phyloP scores from a whole-genome alignment of 257 asterid species.

The Thymus mandschuricus region DNA sequence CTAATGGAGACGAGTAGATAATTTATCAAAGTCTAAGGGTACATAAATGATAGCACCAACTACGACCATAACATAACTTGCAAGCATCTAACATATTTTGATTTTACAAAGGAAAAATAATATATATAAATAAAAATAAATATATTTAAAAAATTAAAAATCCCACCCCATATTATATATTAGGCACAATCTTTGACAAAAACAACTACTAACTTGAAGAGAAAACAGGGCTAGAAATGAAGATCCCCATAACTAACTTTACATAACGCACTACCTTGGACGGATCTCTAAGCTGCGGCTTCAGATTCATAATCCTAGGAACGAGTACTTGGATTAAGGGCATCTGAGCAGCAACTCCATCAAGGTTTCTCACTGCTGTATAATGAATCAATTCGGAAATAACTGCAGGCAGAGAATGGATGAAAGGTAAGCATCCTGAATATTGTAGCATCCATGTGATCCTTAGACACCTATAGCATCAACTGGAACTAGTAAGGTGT shows the following conservation, averaged over 20 bases:
- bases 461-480: conserved; percentile 20
- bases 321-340: conserved; percentile 92
- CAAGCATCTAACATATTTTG: not conserved
- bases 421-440: conserved; percentile 36
- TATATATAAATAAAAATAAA: not conserved
- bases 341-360: conserved; percentile 75
- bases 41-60: conserved; percentile 25
- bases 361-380: conserved; percentile 70
- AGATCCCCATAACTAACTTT: conserved; percentile 23
- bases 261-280: conserved; percentile 65
- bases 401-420: conserved; percentile 56
- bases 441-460: conserved; percentile 22
- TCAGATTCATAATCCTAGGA: conserved; percentile 86
- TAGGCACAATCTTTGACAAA: conserved; percentile 24
- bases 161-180: conserved; percentile 14
- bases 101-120: too few relatives aligned
- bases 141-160: conserved; percentile 17
- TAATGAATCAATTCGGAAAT: conserved; percentile 93
- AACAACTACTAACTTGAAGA: conserved; percentile 20
- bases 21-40: conserved; percentile 8
- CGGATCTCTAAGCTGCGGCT: conserved; percentile 87
- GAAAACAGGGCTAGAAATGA: conserved; percentile 13
- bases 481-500: conserved; percentile 10
- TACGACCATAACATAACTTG: conserved; percentile 8
- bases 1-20: conserved; percentile 7